These are phyloP conservation scores for Fusarium globosum DNA, from an alignment of 2,329 filamentous ascomycete species.

Conservation along the genomic window DNA sequence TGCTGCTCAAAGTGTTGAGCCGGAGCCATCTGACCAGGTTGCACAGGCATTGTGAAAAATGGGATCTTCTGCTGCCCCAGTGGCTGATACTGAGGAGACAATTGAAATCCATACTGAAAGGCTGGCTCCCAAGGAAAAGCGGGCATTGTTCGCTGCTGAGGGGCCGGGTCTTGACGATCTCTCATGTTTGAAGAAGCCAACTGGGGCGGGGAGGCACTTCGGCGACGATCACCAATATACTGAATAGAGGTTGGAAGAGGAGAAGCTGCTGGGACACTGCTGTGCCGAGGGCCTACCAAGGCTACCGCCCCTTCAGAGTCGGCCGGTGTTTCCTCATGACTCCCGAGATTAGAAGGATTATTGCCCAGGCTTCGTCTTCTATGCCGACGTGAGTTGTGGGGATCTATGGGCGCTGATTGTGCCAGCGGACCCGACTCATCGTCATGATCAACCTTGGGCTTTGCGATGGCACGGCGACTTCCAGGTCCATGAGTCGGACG, in stretches of 20 bases:
- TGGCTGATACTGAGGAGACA: background rate
- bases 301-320: too few relatives aligned
- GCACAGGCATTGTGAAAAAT: background rate
- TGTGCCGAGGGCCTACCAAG: background rate
- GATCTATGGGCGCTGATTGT: background rate
- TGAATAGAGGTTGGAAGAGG: background rate
- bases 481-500: background rate
- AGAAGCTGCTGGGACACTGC: background rate
- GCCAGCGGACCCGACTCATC: background rate
- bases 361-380: background rate
- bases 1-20: background rate
- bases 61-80: background rate
- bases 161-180: background rate
- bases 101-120: background rate
- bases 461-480: background rate
- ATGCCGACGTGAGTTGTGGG: background rate
- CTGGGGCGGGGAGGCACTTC: background rate
- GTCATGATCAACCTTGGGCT: background rate
- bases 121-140: background rate
- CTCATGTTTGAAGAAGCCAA: background rate
- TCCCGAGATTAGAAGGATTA: background rate
- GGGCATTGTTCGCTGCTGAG: background rate
- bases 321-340: background rate
- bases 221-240: background rate
- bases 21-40: background rate